phyloP scores from a whole-genome alignment of 306 rosid species.

The Pterocarpus macrocarpus region DNA sequence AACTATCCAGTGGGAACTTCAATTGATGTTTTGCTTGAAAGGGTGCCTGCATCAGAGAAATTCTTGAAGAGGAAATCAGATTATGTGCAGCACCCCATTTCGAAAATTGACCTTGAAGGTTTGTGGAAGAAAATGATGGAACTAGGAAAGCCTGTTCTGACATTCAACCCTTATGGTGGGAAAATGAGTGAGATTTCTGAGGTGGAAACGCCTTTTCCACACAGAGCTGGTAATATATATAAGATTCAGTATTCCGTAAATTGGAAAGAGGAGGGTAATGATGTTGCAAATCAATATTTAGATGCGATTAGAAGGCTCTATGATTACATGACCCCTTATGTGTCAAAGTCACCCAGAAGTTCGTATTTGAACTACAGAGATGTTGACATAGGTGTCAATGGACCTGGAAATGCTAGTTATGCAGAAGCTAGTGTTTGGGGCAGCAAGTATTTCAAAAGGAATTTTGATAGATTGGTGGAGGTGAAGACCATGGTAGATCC shows the following conservation, averaged over 20 bases:
- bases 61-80: conserved; percentile 81
- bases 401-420: conserved; percentile 58
- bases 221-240: conserved; percentile 73
- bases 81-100: conserved; percentile 66
- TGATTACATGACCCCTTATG: conserved; percentile 73
- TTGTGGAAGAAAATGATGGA: conserved; percentile 75
- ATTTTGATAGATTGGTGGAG: conserved; percentile 69
- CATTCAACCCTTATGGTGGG: conserved; percentile 77
- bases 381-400: conserved; percentile 74
- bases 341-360: conserved; percentile 72
- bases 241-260: conserved; percentile 72
- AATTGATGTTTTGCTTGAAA: conserved; percentile 59
- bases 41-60: conserved; percentile 55
- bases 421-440: conserved; percentile 74
- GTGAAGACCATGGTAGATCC: conserved; percentile 73
- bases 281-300: conserved; percentile 48
- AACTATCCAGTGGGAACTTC: conserved; percentile 65
- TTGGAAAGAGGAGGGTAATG: conserved; percentile 67
- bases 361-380: conserved; percentile 81
- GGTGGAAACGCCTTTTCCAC: conserved; percentile 74
- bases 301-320: conserved; percentile 59
- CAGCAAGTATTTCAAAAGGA: conserved; percentile 68
- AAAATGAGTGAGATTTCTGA: conserved; percentile 73
- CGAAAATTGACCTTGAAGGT: conserved; percentile 61
- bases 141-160: conserved; percentile 55